Base-by-base conservation (phyloP, 1,284 basidiomycete genomes). In the Mrakiaceae sp. region DNA sequence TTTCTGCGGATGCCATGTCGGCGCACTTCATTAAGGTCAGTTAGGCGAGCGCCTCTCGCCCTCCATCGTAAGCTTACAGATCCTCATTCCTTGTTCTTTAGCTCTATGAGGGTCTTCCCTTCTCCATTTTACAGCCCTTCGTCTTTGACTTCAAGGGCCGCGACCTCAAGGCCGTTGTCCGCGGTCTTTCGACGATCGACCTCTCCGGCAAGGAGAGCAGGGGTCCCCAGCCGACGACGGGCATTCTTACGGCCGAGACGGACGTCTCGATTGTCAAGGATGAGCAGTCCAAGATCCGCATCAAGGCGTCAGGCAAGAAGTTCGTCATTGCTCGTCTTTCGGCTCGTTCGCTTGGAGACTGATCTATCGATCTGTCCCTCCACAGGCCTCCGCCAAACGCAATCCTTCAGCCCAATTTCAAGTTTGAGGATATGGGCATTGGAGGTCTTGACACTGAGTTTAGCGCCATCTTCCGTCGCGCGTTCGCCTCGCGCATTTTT, bases 341-440 rank as follows among this genome's bases (percentile, higher is more conserved):
- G 27, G 27, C 27, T 27, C 27, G 56, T 4, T 27, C 40, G 8
- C 51, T 4, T 10, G 4, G 5, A 7, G 39, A 11, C 44, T 9
- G 9, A 27, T 2, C 27, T 27, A 27, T 27, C 27, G 27, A 27
- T 27, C 27, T 27, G 27, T 27, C 27, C 27, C 27, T 8, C 2
- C 11, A 11, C 67, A 91, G 90, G 71, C 84, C 90, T 0, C 86
- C 92, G 4, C 85, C 93, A 11, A 98, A 98, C 74, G 93, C 95
- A 0, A 97, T 99, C 71, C 81, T 99, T 8, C 87, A 93, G 1
- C 92, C 96, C 3, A 98, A 98, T 79, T 99, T 99, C 84, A 98
- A 96, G 77, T 99, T 99, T 70, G 90, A 97, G 74, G 96, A 99
- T 76, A 98, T 99, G 95, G 96, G 96, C 42, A 98, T 99, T 72